These are phyloP conservation scores for Diplogelasinospora grovesii DNA, from an alignment of 495 filamentous ascomycete genomes.

Conservation along the genomic window DNA sequence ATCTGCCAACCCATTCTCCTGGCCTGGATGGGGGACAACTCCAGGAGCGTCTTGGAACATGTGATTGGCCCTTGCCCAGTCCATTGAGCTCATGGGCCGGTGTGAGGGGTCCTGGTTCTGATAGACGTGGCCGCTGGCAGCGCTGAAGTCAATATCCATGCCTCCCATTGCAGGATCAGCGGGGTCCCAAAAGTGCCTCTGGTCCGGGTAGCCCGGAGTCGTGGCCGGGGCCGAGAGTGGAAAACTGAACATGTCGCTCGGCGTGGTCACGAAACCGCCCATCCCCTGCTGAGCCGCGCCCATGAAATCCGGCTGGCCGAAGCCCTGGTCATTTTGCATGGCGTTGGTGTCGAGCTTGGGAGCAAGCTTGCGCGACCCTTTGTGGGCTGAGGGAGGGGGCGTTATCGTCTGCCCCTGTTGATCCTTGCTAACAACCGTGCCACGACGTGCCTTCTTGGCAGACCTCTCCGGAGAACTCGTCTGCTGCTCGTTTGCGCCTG, in stretches of 20 bases:
- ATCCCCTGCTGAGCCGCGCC: slow-evolving; percentile 36
- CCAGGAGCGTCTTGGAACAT: slow-evolving; percentile 39
- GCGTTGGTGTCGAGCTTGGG: slow-evolving; percentile 40
- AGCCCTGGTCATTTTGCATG: slow-evolving; percentile 49
- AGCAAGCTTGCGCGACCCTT: slow-evolving; percentile 45
- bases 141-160: slow-evolving; percentile 52
- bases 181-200: slow-evolving; percentile 74
- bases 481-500: slow-evolving; percentile 15
- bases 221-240: slow-evolving; percentile 63
- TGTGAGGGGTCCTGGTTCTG: slow-evolving; percentile 25
- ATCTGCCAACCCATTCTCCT: too few relatives aligned
- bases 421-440: slow-evolving; percentile 26
- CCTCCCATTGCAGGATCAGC: slow-evolving; percentile 45
- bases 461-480: slow-evolving; percentile 21
- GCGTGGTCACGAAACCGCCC: slow-evolving; percentile 28
- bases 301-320: slow-evolving; percentile 37
- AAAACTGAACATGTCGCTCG: slow-evolving; percentile 54
- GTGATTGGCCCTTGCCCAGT: slow-evolving; percentile 44
- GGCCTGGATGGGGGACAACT: slow-evolving; percentile 20
- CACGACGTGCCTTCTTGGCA: slow-evolving; percentile 34
- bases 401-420: slow-evolving; percentile 41
- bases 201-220: slow-evolving; percentile 58
- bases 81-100: slow-evolving; percentile 35
- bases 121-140: slow-evolving; percentile 27
- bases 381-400: slow-evolving; percentile 45